Percentiles rank a stretch among this genome's conserved stretches.
Evolutionary conservation across 1,139 yeast species (phyloP).

Genomic region (Zygosaccharomyces pseudobailii): DNA sequence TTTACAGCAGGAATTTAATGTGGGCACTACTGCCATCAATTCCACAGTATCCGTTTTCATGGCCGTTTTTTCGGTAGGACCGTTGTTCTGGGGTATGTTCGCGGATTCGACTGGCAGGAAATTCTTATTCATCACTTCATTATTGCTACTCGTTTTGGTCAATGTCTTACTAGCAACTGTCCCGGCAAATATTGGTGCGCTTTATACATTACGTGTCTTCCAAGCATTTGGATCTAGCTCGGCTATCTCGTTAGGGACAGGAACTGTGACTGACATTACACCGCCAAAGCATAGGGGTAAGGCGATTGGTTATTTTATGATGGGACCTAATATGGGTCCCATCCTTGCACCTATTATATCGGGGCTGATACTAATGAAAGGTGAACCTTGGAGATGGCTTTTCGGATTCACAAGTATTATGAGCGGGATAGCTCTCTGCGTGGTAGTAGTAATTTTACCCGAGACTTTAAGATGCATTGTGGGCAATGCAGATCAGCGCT

Average conservation of each 20-base stretch:
- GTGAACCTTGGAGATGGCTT: constrained; percentile 50
- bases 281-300: constrained; percentile 47
- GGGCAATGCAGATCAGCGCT: constrained; percentile 44
- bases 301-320: constrained; percentile 50
- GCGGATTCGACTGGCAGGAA: constrained; percentile 60
- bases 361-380: constrained; percentile 37
- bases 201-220: constrained; percentile 41
- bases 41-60: constrained; percentile 59
- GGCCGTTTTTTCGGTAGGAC: constrained; percentile 52
- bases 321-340: constrained; percentile 60
- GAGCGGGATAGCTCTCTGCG: constrained; percentile 39
- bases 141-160: constrained; percentile 42
- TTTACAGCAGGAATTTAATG: constrained; percentile 41
- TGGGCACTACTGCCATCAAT: constrained; percentile 45
- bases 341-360: constrained; percentile 51
- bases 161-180: constrained; percentile 46
- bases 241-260: constrained; percentile 54
- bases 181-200: constrained; percentile 44
- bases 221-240: constrained; percentile 56
- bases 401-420: constrained; percentile 50
- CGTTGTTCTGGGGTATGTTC: constrained; percentile 51
- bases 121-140: constrained; percentile 43
- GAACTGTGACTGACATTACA: constrained; percentile 49
- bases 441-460: constrained; percentile 45
- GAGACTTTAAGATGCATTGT: constrained; percentile 54